Conservation (phyloP, 345 rosid species). For the Brassica carinata region DNA sequence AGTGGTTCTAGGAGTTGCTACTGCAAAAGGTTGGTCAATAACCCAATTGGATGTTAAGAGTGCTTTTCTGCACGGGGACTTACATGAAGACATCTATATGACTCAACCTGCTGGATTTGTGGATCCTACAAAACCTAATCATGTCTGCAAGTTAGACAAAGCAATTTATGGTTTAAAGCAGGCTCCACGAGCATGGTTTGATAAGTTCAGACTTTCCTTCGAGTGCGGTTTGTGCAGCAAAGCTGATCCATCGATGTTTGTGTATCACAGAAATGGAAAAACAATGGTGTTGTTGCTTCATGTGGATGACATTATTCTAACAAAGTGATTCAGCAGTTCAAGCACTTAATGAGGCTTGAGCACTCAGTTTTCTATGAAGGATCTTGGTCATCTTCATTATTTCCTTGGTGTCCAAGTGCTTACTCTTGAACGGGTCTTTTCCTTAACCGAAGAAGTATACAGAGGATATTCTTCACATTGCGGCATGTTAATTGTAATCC, state of each 20-base stretch:
- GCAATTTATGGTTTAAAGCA: not conserved
- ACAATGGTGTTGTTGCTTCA: not conserved
- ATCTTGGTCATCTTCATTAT: too few relatives aligned
- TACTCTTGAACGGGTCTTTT: too few relatives aligned
- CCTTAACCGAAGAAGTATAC: too few relatives aligned
- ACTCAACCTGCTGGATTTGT: not conserved
- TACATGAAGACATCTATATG: not conserved
- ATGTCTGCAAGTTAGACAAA: not conserved
- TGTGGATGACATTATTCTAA: not conserved
- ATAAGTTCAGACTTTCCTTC: not conserved
- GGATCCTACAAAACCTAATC: not conserved
- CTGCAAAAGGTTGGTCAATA: not conserved
- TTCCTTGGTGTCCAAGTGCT: too few relatives aligned
- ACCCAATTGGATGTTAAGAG: not conserved
- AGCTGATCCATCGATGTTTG: not conserved
- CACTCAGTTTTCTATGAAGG: too few relatives aligned
- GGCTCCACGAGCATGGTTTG: not conserved
- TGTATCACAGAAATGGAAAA: accelerated
- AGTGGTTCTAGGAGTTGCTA: not conserved
- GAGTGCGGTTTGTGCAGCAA: not conserved
- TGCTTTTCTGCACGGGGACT: not conserved
- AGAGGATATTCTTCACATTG: too few relatives aligned
- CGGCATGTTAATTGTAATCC: too few relatives aligned
- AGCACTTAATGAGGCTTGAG: too few relatives aligned
- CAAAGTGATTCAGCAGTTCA: not conserved